phyloP scores from a whole-genome alignment of 2,329 filamentous ascomycete genomes.

The Aspergillus cejpii region DNA sequence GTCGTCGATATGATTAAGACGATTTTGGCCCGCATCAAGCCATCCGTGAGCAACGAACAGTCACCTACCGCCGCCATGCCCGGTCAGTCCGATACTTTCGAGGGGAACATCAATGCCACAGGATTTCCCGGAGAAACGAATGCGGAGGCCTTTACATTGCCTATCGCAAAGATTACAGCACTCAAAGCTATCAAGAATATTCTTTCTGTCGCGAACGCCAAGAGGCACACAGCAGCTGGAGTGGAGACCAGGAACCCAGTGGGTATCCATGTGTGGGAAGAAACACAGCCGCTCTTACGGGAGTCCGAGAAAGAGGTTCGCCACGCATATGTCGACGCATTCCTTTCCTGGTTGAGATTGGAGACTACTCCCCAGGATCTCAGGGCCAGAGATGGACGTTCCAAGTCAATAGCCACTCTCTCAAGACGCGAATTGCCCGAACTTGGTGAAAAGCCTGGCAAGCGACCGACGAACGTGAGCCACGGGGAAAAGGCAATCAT shows the following conservation, averaged over 20 bases:
- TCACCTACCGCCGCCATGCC: slow-evolving; percentile 40
- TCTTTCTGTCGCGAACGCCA: slow-evolving; percentile 69
- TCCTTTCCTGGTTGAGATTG: slow-evolving; percentile 76
- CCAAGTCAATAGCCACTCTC: slow-evolving; percentile 40
- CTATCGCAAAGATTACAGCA: slow-evolving; percentile 56
- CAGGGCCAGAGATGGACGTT: slow-evolving; percentile 53
- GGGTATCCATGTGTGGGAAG: slow-evolving; percentile 82
- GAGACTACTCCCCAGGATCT: slow-evolving; percentile 66
- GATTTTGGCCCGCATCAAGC: slow-evolving; percentile 71
- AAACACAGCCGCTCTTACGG: slow-evolving; percentile 86
- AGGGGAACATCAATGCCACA: slow-evolving; percentile 44
- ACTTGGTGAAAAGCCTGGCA: slow-evolving; percentile 39
- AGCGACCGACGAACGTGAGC: slow-evolving; percentile 58
- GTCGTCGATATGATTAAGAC: slow-evolving; percentile 88
- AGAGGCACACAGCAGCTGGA: slow-evolving; percentile 52
- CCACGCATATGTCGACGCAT: slow-evolving; percentile 74
- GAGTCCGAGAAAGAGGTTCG: slow-evolving; percentile 72
- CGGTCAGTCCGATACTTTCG: slow-evolving; percentile 45
- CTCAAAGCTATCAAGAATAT: slow-evolving; percentile 77
- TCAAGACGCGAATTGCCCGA: slow-evolving; percentile 41
- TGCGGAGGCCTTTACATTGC: slow-evolving; percentile 53
- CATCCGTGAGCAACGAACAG: slow-evolving; percentile 45
- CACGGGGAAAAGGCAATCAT: slow-evolving; percentile 52
- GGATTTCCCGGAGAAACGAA: slow-evolving; percentile 23
- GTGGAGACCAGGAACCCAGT: slow-evolving; percentile 67